Evolutionary conservation across 2,329 filamentous ascomycete species (phyloP).

Genomic region (Trichoderma sp.): DNA sequence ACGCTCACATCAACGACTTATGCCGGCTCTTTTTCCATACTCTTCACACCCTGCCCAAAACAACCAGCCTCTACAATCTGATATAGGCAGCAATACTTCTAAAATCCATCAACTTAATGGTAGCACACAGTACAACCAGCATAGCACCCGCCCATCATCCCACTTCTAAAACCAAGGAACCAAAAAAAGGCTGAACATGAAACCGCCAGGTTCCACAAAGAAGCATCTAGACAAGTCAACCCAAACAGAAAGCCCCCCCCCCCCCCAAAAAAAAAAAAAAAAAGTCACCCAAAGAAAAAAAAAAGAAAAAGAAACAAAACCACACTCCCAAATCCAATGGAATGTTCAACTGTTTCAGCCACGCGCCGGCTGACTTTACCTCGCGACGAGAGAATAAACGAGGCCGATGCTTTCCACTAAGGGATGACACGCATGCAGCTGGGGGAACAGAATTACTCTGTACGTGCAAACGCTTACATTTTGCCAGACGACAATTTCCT

Average conservation of each 20-base stretch:
- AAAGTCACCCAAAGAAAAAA: background rate
- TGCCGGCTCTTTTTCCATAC: no score
- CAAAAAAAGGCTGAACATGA: slow-evolving; percentile 3
- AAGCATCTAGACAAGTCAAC: background rate
- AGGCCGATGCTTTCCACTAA: background rate
- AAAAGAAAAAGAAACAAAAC: background rate
- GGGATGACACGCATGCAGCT: background rate
- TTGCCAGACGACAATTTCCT: background rate
- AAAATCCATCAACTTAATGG: no score
- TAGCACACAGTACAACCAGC: background rate
- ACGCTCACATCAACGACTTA: background rate
- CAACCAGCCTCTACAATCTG: background rate
- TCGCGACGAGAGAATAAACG: background rate
- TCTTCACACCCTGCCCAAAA: background rate
- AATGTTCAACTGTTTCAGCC: background rate
- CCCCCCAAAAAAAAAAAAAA: background rate
- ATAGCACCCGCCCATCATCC: background rate
- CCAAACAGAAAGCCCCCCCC: background rate
- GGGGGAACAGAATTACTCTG: background rate
- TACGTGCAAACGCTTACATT: background rate
- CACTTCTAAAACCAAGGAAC: background rate
- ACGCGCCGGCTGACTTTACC: background rate
- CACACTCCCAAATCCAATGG: background rate
- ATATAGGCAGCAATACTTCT: background rate
- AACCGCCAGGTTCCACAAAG: slow-evolving; percentile 9